phyloP scores from a whole-genome alignment of 164 flowering plant genomes.

The Cinnamomum micranthum region DNA sequence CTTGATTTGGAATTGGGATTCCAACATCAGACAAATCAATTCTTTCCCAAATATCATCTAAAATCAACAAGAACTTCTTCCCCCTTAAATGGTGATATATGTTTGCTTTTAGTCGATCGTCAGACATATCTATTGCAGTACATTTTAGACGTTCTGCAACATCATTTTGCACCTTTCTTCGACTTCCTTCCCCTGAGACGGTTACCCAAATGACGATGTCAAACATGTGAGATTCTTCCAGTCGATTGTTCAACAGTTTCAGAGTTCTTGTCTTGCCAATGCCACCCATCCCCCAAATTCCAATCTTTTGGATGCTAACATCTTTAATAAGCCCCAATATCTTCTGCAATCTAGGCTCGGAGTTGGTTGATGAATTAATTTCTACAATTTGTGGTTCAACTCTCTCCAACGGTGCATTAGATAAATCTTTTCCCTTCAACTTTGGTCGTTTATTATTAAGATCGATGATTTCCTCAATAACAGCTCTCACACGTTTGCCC shows the following conservation, averaged over 20 bases:
- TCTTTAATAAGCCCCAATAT: not conserved
- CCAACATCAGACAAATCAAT: constrained; percentile 3
- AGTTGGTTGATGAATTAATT: not conserved
- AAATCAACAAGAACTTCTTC: constrained; percentile 6
- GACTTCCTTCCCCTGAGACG: not conserved
- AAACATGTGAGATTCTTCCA: not conserved
- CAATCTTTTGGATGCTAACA: constrained; percentile 3
- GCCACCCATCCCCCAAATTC: constrained; percentile 17
- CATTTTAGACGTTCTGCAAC: not conserved
- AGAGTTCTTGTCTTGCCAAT: constrained; percentile 14
- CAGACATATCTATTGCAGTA: not conserved
- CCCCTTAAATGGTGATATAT: not conserved
- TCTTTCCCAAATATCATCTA: constrained; percentile 9
- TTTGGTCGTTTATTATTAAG: constrained; percentile 1
- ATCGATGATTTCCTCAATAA: not conserved
- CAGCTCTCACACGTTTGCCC: not conserved
- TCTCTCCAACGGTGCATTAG: not conserved
- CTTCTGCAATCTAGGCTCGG: not conserved
- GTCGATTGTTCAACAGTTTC: constrained; percentile 5
- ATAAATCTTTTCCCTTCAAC: not conserved
- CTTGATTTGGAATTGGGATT: constrained; percentile 2
- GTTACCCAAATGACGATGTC: constrained; percentile 4
- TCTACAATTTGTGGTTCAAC: not conserved
- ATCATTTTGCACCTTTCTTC: not conserved
- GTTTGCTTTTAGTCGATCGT: not conserved